These are phyloP conservation scores for Vachellia pachyceras DNA, from an alignment of 306 rosid species.

Conservation along the genomic window DNA sequence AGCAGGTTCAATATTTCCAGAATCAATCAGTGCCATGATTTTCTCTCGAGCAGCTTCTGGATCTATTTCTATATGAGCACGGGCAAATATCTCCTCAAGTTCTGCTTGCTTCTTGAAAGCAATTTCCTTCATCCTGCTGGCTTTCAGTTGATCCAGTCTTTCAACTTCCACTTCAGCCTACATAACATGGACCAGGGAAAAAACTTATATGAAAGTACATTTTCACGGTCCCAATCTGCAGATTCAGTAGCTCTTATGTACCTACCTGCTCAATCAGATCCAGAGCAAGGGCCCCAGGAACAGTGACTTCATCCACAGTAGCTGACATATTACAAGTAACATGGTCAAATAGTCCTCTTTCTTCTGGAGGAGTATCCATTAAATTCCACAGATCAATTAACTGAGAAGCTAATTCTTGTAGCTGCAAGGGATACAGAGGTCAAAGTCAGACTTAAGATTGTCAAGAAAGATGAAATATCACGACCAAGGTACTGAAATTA, in stretches of 20 bases:
- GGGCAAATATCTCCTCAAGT: constrained; percentile 86
- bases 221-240: constrained; percentile 19
- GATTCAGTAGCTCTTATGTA: constrained; percentile 40
- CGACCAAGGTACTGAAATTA: constrained; percentile 11
- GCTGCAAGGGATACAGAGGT: constrained; percentile 56
- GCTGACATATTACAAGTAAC: constrained; percentile 96
- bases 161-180: constrained; percentile 99
- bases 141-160: constrained; percentile 95
- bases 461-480: background rate
- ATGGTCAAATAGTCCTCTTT: constrained; percentile 89
- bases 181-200: constrained; percentile 29
- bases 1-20: constrained; percentile 82
- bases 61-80: constrained; percentile 88
- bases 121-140: constrained; percentile 99
- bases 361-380: constrained; percentile 94
- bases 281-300: constrained; percentile 94
- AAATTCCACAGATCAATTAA: constrained; percentile 96
- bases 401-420: constrained; percentile 93
- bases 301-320: constrained; percentile 94
- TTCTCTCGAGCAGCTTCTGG: constrained; percentile 90
- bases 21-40: constrained; percentile 85
- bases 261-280: constrained; percentile 90
- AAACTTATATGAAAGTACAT: constrained; percentile 23
- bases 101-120: constrained; percentile 95
- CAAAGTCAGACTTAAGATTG: constrained; percentile 21